Base-by-base conservation (phyloP, 352 stramenopile genomes). In the Peronospora destructor region DNA sequence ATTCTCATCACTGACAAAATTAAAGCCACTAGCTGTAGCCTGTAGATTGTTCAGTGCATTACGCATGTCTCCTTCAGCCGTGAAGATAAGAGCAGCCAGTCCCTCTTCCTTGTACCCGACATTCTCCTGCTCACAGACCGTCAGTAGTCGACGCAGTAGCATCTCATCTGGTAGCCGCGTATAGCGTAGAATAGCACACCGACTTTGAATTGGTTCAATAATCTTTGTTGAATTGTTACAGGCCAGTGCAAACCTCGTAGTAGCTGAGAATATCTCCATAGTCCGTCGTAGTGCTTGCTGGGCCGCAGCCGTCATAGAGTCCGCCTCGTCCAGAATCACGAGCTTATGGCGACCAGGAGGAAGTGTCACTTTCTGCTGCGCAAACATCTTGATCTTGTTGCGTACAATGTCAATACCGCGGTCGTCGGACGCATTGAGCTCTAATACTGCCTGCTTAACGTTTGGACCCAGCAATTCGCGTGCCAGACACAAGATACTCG, bases 141-240 rank as follows among this genome's bases (percentile, higher is more conserved):
- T 72, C 33, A 97, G 50, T 16, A 99, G 64, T 3, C 96, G 85
- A 50, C 89, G 71, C 35, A 98, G 74, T 13, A 99, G 83, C 78
- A 99, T 95, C 59, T 97, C 84, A 67, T 99, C 95, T 4, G 81
- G 85, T 25, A 99, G 76, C 16, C 91, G 72, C 39, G 86, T 96
- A 73, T 97, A 99, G 3, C 97, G 91, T 25, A 99, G 68, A 59
- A 99, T 98, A 35, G 97, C 96, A 45, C 95, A 98, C 45, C 97
- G 88, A 60, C 77, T 97, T 85, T 99, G 80, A 63, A 99, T 99
- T 23, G 97, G 95, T 70, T 99, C 96, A 64, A 99, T 99, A 61
- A 99, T 98, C 80, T 99, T 99, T 21, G 93, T 98, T 17, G 85
- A 97, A 41, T 97, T 90, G 74, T 99, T 99, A 73, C 97, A 99